Evolutionary conservation across 768 basidiomycete genomes (phyloP), one percentile per base, ranked within the genome.

Genomic region (Royoungia palumana): DNA sequence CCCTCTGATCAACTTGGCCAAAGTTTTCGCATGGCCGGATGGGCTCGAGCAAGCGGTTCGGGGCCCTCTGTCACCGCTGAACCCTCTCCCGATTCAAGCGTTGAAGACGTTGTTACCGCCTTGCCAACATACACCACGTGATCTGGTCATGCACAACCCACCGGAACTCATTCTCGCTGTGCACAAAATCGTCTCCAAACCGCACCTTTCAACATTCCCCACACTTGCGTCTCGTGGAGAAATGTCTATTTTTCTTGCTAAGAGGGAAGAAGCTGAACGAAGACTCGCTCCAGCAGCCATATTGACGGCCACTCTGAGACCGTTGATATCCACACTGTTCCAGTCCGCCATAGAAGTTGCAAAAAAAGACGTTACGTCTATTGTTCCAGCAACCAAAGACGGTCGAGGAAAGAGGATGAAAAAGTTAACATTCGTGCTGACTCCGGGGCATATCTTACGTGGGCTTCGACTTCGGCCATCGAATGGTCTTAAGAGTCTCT

Each of bases 381-480:
- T 56, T 44, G 49, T 44, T 20, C 57, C 59, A 17, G 53, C 42
- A 30, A 49, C 47, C 22, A 62, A 55, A 49, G 36, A 41, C 22
- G 49, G 53, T 24, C 56, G 62, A 24, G 46, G 60, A 46, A 60
- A 51, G 47, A 63, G 51, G 46, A 42, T n/a, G 49, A 66, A 60
- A 17, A 62, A 55, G 50, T 35, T 55, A 44, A 51, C 57, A 9
- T 56, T 64, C 11, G 41, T 71, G 38, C 58, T 75, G 38, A 71
- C 73, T 1, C 74, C 73, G 3, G 58, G 67, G 27, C 74, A 75
- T 49, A 46, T 75, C 36, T 44, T 72, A 41, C 70, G 71, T n/a
- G 74, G 72, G 28, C 49, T 75, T 32, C 52, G 54, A 16, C 40
- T 56, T 16, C 55, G 49, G 39, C 6, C 42, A 17, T 24, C 49